Evolutionary conservation across 345 rosid species (phyloP).

Genomic region (Gossypium longicalyx): DNA sequence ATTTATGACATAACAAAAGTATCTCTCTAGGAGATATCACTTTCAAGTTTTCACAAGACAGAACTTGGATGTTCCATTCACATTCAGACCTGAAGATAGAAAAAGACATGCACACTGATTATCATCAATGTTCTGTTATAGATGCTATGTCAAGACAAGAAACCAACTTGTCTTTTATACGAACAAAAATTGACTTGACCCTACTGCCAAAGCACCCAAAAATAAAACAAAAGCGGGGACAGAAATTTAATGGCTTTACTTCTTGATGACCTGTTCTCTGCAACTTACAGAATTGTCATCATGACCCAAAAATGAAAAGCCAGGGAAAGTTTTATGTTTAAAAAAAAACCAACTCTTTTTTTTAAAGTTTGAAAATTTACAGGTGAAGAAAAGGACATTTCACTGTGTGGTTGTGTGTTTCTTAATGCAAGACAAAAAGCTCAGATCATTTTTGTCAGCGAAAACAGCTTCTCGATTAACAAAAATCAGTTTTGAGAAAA

Average conservation of each 20-base stretch:
- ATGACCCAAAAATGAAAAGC: background rate
- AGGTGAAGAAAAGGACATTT: background rate
- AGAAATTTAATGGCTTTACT: background rate
- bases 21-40: background rate
- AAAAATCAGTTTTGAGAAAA: background rate
- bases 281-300: constrained; percentile 12
- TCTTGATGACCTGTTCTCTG: constrained; percentile 2
- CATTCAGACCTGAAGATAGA: background rate
- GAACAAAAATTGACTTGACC: background rate
- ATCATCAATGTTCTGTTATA: background rate
- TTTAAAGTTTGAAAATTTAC: background rate
- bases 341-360: background rate
- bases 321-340: background rate
- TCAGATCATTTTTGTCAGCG: background rate
- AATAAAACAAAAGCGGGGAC: background rate
- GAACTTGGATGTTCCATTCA: background rate
- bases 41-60: background rate
- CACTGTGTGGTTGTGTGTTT: constrained; percentile 2
- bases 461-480: background rate
- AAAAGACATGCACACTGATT: background rate
- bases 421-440: constrained; percentile 5
- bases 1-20: background rate
- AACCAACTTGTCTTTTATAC: background rate
- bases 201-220: background rate
- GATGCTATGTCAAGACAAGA: background rate